Percentiles rank a stretch among this genome's conserved stretches.
phyloP scores from a whole-genome alignment of 495 filamentous ascomycete genomes.

The Aspergillus avenaceus region DNA sequence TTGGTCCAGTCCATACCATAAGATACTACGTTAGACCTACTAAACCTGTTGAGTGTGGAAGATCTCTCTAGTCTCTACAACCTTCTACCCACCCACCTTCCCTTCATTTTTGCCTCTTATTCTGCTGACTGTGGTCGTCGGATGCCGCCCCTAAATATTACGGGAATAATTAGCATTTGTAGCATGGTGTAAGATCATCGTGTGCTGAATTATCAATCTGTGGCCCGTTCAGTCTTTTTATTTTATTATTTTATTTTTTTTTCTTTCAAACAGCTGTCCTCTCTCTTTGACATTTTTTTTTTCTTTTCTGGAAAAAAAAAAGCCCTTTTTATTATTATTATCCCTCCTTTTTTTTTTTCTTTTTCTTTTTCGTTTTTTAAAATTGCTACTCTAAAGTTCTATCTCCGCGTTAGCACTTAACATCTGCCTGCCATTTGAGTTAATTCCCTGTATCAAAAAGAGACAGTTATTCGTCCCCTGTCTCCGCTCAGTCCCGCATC shows the following conservation, averaged over 20 bases:
- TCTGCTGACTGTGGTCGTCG: background rate
- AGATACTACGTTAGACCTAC: conserved; percentile 8
- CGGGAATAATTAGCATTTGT: conserved; percentile 4
- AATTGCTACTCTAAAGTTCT: conserved; percentile 9
- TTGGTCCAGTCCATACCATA: conserved; percentile 1
- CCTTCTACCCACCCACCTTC: background rate
- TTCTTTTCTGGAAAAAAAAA: too few relatives aligned
- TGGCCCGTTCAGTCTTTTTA: conserved; percentile 11
- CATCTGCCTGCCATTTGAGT: conserved; percentile 17
- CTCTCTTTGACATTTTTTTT: background rate
- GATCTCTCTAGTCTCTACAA: conserved; percentile 1
- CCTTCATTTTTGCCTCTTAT: background rate
- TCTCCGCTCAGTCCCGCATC: conserved; percentile 8
- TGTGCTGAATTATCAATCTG: conserved; percentile 12
- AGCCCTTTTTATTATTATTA: conserved; percentile 7
- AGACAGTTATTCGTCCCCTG: conserved; percentile 11
- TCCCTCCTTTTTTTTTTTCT: conserved; percentile 10
- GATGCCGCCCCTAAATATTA: background rate
- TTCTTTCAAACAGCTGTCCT: background rate
- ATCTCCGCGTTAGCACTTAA: conserved; percentile 18
- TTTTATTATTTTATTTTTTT: conserved; percentile 12
- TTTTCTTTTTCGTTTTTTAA: background rate
- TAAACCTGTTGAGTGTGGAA: conserved; percentile 1
- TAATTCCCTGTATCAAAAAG: conserved; percentile 13
- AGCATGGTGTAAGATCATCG: conserved; percentile 16